Conservation (phyloP, 495 filamentous ascomycete genomes). For the Jackrogersella minutella region DNA sequence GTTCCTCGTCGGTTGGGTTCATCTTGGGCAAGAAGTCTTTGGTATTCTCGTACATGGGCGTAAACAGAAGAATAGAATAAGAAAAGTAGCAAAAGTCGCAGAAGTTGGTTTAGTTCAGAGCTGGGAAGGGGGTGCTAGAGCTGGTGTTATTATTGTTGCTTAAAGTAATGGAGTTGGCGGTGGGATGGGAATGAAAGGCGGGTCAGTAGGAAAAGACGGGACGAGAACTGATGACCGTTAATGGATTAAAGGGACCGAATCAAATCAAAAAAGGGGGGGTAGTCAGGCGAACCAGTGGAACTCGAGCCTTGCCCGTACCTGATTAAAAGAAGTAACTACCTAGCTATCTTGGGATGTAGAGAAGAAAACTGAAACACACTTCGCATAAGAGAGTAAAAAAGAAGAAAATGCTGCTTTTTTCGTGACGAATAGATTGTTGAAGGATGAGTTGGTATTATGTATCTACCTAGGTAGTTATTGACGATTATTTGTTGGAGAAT, state of each 20-base stretch:
- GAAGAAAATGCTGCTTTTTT: background rate
- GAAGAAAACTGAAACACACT: conserved; percentile 10
- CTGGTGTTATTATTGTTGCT: conserved; percentile 34
- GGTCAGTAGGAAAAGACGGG: conserved; percentile 40
- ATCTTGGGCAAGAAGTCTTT: conserved; percentile 39
- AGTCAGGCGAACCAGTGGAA: conserved; percentile 40
- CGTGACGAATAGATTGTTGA: background rate
- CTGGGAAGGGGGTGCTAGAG: conserved; percentile 28
- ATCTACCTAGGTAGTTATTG: no score
- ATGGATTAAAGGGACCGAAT: conserved; percentile 34
- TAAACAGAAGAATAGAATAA: conserved; percentile 1
- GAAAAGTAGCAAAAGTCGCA: conserved; percentile 5
- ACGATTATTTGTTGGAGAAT: background rate
- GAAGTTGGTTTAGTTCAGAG: conserved; percentile 21
- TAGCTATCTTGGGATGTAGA: background rate
- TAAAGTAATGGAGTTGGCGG: conserved; percentile 37
- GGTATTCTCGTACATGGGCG: conserved; percentile 18
- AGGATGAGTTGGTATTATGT: no score
- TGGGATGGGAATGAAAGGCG: conserved; percentile 39
- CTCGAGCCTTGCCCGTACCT: conserved; percentile 30
- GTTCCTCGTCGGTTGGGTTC: conserved; percentile 66
- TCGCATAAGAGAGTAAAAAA: background rate
- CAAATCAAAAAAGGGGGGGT: conserved; percentile 36
- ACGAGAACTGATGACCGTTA: conserved; percentile 25
- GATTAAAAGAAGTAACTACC: conserved; percentile 1